Conservation (phyloP, 805 yeast genomes). For the Saccharomycopsis fodiens region DNA sequence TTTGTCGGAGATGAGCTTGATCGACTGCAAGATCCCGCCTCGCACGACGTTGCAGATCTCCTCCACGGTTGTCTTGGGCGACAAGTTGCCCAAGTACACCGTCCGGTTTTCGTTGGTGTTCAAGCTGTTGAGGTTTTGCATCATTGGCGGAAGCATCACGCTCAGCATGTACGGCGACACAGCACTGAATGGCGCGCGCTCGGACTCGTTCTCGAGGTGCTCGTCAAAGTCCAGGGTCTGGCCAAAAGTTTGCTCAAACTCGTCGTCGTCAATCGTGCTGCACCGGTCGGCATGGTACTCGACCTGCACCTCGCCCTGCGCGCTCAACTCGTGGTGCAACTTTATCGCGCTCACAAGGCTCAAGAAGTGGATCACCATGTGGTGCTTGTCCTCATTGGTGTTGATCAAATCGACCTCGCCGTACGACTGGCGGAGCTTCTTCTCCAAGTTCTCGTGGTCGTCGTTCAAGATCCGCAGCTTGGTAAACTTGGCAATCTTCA, state of each 20-base stretch:
- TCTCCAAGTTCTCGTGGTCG: conserved; percentile 21
- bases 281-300: conserved; percentile 19
- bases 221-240: conserved; percentile 15
- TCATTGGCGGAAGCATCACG: conserved; percentile 6
- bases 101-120: conserved; percentile 47
- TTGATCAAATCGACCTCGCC: conserved; percentile 20
- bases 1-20: conserved; percentile 72
- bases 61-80: conserved; percentile 56
- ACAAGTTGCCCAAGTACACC: conserved; percentile 60
- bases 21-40: conserved; percentile 85
- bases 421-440: conserved; percentile 14
- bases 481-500: conserved; percentile 15
- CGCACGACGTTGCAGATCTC: conserved; percentile 83
- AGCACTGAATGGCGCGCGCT: not conserved
- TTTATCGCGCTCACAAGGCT: conserved; percentile 13
- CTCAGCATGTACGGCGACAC: not conserved
- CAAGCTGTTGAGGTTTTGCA: conserved; percentile 15
- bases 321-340: conserved; percentile 6
- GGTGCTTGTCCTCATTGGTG: conserved; percentile 18
- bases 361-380: conserved; percentile 18
- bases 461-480: conserved; percentile 16
- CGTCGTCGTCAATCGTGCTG: conserved; percentile 18
- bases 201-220: conserved; percentile 13
- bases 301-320: not conserved
- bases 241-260: conserved; percentile 18